A percentile compares a stretch with the other conserved stretches of the same genome.
Conservation (phyloP, 805 yeast species). For the Nakazawaea ishiwadae region DNA sequence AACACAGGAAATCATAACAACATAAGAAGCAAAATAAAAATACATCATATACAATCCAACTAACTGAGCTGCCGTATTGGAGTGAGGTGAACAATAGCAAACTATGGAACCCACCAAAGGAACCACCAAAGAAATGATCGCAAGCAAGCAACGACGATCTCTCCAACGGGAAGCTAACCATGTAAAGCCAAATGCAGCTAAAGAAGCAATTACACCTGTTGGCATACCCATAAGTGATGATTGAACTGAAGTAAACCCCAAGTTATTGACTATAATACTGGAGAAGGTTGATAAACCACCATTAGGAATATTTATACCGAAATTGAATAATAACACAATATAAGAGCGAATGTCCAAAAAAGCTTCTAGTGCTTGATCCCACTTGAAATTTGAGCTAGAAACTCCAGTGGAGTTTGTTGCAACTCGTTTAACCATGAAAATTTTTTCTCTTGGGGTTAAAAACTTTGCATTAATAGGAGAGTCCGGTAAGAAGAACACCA, state of each 20-base stretch:
- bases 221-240: constrained; percentile 24
- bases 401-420: constrained; percentile 39
- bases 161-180: constrained; percentile 28
- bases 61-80: constrained; percentile 24
- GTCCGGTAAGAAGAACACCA: constrained; percentile 30
- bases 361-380: constrained; percentile 39
- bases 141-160: constrained; percentile 23
- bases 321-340: constrained; percentile 21
- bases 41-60: constrained; percentile 28
- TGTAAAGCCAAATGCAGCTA: constrained; percentile 26
- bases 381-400: constrained; percentile 32
- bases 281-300: constrained; percentile 27
- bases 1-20: constrained; percentile 26
- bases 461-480: constrained; percentile 43
- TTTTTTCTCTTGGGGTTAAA: constrained; percentile 33
- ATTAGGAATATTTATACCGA: constrained; percentile 26
- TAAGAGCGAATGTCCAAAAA: constrained; percentile 26
- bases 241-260: constrained; percentile 18
- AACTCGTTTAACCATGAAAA: constrained; percentile 21
- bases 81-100: constrained; percentile 19
- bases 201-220: constrained; percentile 31
- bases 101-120: constrained; percentile 25
- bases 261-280: constrained; percentile 22
- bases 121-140: constrained; percentile 22
- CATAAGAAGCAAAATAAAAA: constrained; percentile 27